Base-by-base conservation (phyloP, 352 stramenopile genomes). In the Pythium rishiriense region DNA sequence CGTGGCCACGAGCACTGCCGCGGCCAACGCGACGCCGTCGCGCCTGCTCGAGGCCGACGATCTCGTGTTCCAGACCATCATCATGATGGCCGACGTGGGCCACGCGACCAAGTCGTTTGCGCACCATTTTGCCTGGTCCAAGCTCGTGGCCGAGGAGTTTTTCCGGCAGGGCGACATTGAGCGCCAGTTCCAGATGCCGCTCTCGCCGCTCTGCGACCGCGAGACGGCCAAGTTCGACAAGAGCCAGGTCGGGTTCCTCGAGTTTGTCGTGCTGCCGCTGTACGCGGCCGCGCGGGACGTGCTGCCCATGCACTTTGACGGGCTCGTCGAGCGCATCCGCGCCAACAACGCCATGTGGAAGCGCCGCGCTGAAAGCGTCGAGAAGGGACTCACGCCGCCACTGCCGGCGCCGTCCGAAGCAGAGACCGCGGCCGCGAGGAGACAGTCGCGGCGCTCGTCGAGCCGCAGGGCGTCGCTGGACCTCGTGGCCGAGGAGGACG, bases 71-170 rank as follows among this genome's bases (percentile, higher is more conserved):
- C 83, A 80, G 52, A 91, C 78, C 19, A 51, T 90, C 21, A 80
- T 90, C 61, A 91, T 92, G 81, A 90, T 90, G 81, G 76, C 79
- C 11, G 83, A 92, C 69, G 45, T 92, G 8, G 79, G 81, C 12
- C 81, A 91, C 41, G 76, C 81, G 0, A 78, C 82, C 59, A 89
- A 90, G 63, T 72, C 78, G 11, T 91, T 90, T 45, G 76, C 70
- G 37, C 8, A 97, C 6, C 81, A 91, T 42, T 75, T 80, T 22
- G 59, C 70, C 15, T 92, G 81, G 83, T 86, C 81, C 19, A 74
- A 76, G 64, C 80, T 75, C 33, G 75, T 92, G 7, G 58, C 70
- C 0, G 81, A 92, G 22, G 81, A 92, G 68, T 92, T 92, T 48
- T 90, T 81, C 56, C 62, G 68, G 0, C 83, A 92, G 49, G 83